A percentile compares a stretch with the other conserved stretches of the same genome.
These are phyloP conservation scores for Daldinia caldariorum DNA, from an alignment of 495 filamentous ascomycete genomes.

Conservation along the genomic window DNA sequence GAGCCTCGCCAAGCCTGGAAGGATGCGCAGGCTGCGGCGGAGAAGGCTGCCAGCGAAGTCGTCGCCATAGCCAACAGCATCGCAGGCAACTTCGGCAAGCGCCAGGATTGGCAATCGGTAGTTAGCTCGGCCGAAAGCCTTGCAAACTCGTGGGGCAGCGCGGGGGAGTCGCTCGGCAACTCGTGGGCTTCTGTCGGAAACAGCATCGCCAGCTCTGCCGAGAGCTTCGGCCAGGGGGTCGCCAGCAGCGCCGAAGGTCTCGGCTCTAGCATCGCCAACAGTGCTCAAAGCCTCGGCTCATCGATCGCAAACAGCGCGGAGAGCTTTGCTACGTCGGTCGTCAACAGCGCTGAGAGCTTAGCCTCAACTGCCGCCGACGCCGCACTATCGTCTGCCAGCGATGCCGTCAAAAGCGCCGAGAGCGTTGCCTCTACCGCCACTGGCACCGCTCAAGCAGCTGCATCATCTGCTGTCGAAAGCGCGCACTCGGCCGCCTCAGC, in stretches of 20 bases:
- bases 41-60: background rate
- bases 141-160: constrained; percentile 31
- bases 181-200: constrained; percentile 19
- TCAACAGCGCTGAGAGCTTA: constrained; percentile 19
- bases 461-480: constrained; percentile 33
- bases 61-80: constrained; percentile 14
- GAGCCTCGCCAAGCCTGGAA: constrained; percentile 8
- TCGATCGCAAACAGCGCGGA: constrained; percentile 21
- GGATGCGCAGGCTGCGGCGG: background rate
- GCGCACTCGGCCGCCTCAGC: constrained; percentile 29
- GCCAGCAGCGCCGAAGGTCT: constrained; percentile 22
- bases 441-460: constrained; percentile 21
- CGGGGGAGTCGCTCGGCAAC: constrained; percentile 28
- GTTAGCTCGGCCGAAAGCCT: constrained; percentile 34
- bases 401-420: constrained; percentile 30
- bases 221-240: constrained; percentile 26
- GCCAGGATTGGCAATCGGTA: constrained; percentile 39
- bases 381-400: constrained; percentile 29
- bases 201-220: constrained; percentile 30
- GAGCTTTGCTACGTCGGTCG: constrained; percentile 19
- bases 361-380: constrained; percentile 19
- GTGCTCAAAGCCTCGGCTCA: constrained; percentile 18
- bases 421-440: constrained; percentile 41
- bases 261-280: constrained; percentile 16
- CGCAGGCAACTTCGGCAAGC: constrained; percentile 20